Evolutionary conservation across 1,284 basidiomycete genomes (phyloP), one percentile per base, ranked within the genome.

Genomic region (Cystobasidium slooffiae): DNA sequence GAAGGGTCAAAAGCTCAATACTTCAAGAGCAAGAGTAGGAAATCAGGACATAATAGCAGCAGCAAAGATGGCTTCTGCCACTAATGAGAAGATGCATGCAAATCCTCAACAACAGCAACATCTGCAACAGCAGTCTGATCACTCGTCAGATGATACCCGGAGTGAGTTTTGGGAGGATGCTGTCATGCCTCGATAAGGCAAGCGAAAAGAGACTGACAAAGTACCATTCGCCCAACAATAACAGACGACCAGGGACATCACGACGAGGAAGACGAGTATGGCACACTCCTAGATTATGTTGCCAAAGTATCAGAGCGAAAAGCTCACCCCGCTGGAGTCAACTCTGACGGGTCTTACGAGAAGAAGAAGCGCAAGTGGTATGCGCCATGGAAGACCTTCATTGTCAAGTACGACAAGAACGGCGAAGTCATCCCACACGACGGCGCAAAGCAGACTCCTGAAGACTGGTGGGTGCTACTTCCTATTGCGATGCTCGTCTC

Each of bases 351-450:
- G 16, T 80, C 80, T 1, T 81, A 81, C 37, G 79, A 80, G n/a
- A 75, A 80, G 72, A 72, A 63, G 56, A 75, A 76, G 43, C 75
- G 82, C 55, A 76, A 79, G 10, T 83, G 83, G 83, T 83, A 83
- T 73, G 75, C 78, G 56, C 84, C 84, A 18, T 85, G 84, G 84
- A 84, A 83, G 78, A 84, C 81, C 74, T 79, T 80, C 51, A 79
- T 79, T 68, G 78, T 82, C 39, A 78, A 81, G 61, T 66, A 72
- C 43, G 74, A 76, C 20, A 77, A 76, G 52, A 74, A 76, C 16
- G 82, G 81, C 75, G 81, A 80, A 80, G 79, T 83, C 64, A 64
- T 72, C 61, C 18, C 39, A 14, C 37, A n/a, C n/a, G 58, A 64
- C 18, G 43, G n/a, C 52, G 69, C 64, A 43, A 49, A 14, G 46